Percentiles rank a stretch among this genome's conserved stretches.
Conservation (phyloP, 805 yeast genomes). For the Metschnikowia aberdeeniae region DNA sequence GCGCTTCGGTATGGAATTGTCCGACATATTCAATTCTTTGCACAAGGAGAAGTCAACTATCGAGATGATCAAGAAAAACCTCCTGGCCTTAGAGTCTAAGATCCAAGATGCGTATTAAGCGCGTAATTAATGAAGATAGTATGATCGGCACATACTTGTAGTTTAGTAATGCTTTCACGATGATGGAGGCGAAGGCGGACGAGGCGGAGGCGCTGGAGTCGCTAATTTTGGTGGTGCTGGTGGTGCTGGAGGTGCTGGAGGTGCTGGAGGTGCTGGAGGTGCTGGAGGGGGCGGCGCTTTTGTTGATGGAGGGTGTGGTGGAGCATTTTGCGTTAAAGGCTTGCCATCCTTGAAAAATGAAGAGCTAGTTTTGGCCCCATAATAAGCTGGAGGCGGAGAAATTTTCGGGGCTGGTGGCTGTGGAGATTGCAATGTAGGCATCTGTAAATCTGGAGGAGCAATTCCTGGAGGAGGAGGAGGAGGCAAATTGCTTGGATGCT, state of each 20-base stretch:
- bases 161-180: background rate
- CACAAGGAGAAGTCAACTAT: conserved; percentile 20
- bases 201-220: conserved; percentile 17
- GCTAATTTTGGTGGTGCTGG: conserved; percentile 20
- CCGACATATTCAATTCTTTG: conserved; percentile 16
- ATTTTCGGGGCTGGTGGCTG: background rate
- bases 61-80: conserved; percentile 11
- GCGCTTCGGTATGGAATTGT: conserved; percentile 9
- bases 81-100: conserved; percentile 12
- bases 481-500: conserved; percentile 9
- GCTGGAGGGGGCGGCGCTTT: conserved; percentile 25
- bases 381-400: background rate
- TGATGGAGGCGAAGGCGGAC: conserved; percentile 8
- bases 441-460: conserved; percentile 4
- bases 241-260: conserved; percentile 13
- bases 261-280: conserved; percentile 17
- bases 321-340: background rate
- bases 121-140: background rate
- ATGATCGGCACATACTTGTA: background rate
- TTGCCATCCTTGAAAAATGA: conserved; percentile 1
- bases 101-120: conserved; percentile 3
- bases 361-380: background rate
- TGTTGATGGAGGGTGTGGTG: conserved; percentile 6
- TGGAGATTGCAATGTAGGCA: conserved; percentile 5
- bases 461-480: conserved; percentile 11